Evolutionary conservation across 176 grass and related monocot species (phyloP), one percentile per base, ranked within the genome.

Genomic region (Eleusine indica): DNA sequence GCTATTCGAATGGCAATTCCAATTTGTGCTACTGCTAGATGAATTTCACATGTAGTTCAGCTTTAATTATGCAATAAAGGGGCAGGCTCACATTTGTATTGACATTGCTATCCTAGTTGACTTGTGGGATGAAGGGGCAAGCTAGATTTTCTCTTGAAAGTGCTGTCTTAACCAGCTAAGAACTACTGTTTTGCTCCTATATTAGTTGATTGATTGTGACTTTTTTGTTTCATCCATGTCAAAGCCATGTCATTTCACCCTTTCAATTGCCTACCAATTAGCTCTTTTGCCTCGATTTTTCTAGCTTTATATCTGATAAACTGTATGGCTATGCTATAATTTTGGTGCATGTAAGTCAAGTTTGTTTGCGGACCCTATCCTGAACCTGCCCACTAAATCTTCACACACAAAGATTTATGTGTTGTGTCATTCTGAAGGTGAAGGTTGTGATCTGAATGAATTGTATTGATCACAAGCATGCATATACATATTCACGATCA

Each of bases 171-270:
- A 74, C 29, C 28, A 67, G 6, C 18, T 54, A 89, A 22, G 44
- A 63, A 52, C 2, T 15, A 19, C 47, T 52, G 43, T 12, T 17
- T 53, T 53, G 17, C 13, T 54, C 39, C 37, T 76, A 11, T 57
- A 70, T 53, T 56, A 66, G 58, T 73, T 82, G 60, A 35, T 77
- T 73, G 38, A 44, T 56, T 75, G 37, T 74, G 15, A 56, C n/a
- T 6, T 8, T 4, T 39, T 73, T 67, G 25, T 74, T 86, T 74
- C 79, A 43, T 81, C 21, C 1, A n/a, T 67, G 28, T 37, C 0
- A 18, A 75, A 81, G 25, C 30, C 2, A 1, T 78, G 40, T 18
- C 13, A 61, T 44, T 48, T 87, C 68, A 46, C 18, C 47, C 78
- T 39, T 46, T 75, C 17, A 61, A 14, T 29, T 62, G 28, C 53